phyloP scores from a whole-genome alignment of 345 rosid species.

The Hibiscus trionum region DNA sequence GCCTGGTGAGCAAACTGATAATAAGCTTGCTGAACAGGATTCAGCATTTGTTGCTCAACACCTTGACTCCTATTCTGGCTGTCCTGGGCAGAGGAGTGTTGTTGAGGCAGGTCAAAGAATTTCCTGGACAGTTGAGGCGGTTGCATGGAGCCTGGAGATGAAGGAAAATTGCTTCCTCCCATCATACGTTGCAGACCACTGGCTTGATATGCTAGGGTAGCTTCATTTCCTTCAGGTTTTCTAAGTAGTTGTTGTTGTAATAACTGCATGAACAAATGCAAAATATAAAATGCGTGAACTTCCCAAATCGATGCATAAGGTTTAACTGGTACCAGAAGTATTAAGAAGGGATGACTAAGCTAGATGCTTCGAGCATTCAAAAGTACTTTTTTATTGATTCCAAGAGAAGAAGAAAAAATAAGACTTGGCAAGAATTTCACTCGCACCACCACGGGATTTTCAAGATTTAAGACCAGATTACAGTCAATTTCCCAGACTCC shows the following conservation, averaged over 20 bases:
- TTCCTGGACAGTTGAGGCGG: slow-evolving; percentile 70
- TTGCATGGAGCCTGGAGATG: slow-evolving; percentile 71
- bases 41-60: slow-evolving; percentile 56
- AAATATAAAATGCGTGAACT: neutral
- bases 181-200: slow-evolving; percentile 61
- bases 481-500: no score
- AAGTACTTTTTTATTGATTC: neutral
- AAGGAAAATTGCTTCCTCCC: slow-evolving; percentile 57
- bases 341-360: neutral
- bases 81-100: slow-evolving; percentile 61
- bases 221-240: slow-evolving; percentile 73
- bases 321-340: neutral
- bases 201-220: slow-evolving; percentile 66
- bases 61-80: slow-evolving; percentile 53
- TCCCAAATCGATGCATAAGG: neutral
- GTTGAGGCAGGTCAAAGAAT: slow-evolving; percentile 69
- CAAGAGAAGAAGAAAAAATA: neutral
- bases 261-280: slow-evolving; percentile 33
- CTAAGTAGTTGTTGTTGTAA: slow-evolving; percentile 56
- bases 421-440: no score
- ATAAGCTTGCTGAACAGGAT: slow-evolving; percentile 81
- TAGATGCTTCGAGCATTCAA: neutral
- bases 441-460: no score
- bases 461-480: no score
- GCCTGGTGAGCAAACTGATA: slow-evolving; percentile 68